Conservation (phyloP, 2,329 filamentous ascomycete genomes). For the Pseudopyrenochaeta lycopersici region DNA sequence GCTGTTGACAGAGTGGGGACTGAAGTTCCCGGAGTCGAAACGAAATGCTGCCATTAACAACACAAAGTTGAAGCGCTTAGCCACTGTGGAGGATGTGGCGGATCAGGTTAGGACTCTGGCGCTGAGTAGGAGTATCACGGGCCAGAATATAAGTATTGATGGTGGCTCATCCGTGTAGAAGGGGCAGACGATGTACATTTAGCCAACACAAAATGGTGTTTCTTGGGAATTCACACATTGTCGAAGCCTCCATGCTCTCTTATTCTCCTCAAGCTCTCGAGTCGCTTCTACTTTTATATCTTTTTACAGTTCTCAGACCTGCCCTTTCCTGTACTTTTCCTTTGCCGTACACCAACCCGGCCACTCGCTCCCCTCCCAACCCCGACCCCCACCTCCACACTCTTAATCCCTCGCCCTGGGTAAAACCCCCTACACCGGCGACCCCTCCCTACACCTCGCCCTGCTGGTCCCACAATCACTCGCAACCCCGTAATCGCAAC, state of each 20-base stretch:
- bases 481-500: slow-evolving; percentile 11
- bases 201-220: too few relatives aligned
- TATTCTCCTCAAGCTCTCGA: too few relatives aligned
- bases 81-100: slow-evolving; percentile 60
- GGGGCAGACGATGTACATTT: neutral
- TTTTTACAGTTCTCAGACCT: too few relatives aligned
- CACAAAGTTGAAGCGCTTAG: slow-evolving; percentile 60
- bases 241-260: too few relatives aligned
- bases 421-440: slow-evolving; percentile 2
- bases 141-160: slow-evolving; percentile 50
- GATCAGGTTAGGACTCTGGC: slow-evolving; percentile 47
- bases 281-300: neutral
- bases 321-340: neutral
- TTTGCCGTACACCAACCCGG: neutral
- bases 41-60: slow-evolving; percentile 53
- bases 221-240: too few relatives aligned
- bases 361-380: neutral
- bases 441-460: slow-evolving; percentile 9
- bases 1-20: slow-evolving; percentile 66
- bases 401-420: neutral
- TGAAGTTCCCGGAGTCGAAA: slow-evolving; percentile 58
- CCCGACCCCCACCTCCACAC: neutral
- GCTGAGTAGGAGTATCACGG: slow-evolving; percentile 46
- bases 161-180: slow-evolving; percentile 43
- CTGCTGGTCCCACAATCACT: slow-evolving; percentile 8